These are phyloP conservation scores for Colletotrichum sp. DNA, from an alignment of 2,329 filamentous ascomycete species.

Conservation along the genomic window DNA sequence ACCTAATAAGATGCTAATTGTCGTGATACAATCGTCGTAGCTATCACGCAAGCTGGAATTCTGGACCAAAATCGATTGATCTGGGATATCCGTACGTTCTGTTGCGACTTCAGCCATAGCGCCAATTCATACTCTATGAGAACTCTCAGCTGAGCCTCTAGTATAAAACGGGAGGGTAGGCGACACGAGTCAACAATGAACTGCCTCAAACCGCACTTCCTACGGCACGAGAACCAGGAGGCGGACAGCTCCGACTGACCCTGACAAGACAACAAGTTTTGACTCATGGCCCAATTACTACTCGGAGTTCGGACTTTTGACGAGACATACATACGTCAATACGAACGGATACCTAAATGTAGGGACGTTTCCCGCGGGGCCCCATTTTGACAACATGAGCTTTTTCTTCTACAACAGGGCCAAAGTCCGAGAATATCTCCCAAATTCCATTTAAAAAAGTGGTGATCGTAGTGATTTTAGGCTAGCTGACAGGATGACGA, in stretches of 20 bases:
- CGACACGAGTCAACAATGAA: not conserved
- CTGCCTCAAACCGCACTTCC: not conserved
- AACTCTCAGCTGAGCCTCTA: not conserved
- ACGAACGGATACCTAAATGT: not conserved
- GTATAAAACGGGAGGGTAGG: not conserved
- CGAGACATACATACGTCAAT: not conserved
- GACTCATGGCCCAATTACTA: not conserved
- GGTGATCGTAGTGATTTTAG: not conserved
- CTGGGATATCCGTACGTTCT: not conserved
- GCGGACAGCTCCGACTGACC: not conserved
- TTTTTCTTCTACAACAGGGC: not conserved
- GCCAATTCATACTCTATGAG: not conserved
- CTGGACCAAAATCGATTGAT: not conserved
- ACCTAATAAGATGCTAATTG: not conserved
- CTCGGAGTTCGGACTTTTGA: not conserved
- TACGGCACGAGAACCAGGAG: not conserved
- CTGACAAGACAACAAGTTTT: not conserved
- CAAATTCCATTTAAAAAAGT: not conserved
- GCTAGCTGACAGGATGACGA: not conserved
- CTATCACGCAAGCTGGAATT: not conserved
- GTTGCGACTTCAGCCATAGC: accelerated
- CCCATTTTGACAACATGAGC: not conserved
- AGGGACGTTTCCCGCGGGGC: not conserved
- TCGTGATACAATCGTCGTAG: not conserved
- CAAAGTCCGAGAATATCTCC: not conserved